Evolutionary conservation across 2,329 filamentous ascomycete species (phyloP).

Genomic region (Cladobotryum mycophilum): DNA sequence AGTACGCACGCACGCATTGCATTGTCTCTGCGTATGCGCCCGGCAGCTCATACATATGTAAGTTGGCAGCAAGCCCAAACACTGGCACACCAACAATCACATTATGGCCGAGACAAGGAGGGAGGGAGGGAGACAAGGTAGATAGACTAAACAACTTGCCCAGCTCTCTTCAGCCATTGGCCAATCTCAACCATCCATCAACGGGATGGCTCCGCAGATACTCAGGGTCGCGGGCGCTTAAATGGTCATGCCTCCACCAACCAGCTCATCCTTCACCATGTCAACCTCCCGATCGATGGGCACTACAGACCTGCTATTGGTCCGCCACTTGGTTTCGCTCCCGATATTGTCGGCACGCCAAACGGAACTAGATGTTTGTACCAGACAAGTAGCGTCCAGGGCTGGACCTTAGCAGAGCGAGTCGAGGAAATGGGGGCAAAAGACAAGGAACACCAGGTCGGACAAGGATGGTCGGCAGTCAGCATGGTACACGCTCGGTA

Average conservation of each 20-base stretch:
- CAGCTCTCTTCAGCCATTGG: not conserved
- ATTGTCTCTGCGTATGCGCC: not conserved
- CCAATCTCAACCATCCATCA: not conserved
- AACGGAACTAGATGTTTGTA: too few relatives aligned
- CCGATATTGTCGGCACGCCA: too few relatives aligned
- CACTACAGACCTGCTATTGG: slow-evolving; percentile 1
- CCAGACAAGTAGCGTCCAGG: too few relatives aligned
- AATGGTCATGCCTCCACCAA: slow-evolving; percentile 2
- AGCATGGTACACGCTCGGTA: too few relatives aligned
- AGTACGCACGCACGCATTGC: too few relatives aligned
- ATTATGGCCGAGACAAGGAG: not conserved
- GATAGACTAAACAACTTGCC: not conserved
- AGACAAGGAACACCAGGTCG: too few relatives aligned
- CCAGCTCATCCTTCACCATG: not conserved
- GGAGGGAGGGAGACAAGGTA: too few relatives aligned
- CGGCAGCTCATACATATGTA: not conserved
- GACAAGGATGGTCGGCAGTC: too few relatives aligned
- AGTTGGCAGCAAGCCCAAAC: not conserved
- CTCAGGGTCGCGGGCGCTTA: slow-evolving; percentile 12
- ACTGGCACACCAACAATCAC: not conserved
- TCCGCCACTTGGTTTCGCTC: not conserved
- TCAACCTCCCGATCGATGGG: slow-evolving; percentile 7
- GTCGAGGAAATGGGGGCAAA: too few relatives aligned
- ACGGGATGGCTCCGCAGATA: not conserved
- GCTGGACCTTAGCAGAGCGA: too few relatives aligned